phyloP scores from a whole-genome alignment of 2,329 filamentous ascomycete species.

The Neoarthrinium moseri region DNA sequence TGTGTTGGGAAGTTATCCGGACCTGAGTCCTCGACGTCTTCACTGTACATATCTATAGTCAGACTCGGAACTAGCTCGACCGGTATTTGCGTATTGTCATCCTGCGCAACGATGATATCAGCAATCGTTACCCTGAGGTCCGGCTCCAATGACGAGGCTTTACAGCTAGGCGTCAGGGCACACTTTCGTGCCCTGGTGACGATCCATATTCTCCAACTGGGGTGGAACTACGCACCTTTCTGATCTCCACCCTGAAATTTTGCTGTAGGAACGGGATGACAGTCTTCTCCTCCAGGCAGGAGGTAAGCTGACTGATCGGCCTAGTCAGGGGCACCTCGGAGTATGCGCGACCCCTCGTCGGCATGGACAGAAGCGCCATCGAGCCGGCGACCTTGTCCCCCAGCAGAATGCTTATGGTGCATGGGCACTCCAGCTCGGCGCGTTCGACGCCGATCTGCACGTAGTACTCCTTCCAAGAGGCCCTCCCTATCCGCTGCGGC shows the following conservation, averaged over 20 bases:
- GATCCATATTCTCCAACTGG: no score
- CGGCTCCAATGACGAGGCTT: background rate
- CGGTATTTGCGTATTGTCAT: conserved; percentile 6
- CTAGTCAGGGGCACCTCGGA: conserved; percentile 30
- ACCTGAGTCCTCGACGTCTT: conserved; percentile 9
- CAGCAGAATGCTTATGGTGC: conserved; percentile 33
- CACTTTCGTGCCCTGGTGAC: background rate
- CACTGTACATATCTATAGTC: conserved; percentile 4
- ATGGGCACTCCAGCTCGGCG: conserved; percentile 34
- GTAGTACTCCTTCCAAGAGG: conserved; percentile 26
- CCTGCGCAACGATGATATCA: background rate
- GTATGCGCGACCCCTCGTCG: conserved; percentile 28
- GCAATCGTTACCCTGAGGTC: background rate
- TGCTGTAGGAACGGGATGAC: conserved; percentile 3
- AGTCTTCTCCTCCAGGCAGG: background rate
- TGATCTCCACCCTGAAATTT: conserved; percentile 8
- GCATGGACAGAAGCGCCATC: conserved; percentile 36
- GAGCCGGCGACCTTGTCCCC: conserved; percentile 26
- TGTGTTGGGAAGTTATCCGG: no score
- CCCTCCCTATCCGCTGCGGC: background rate
- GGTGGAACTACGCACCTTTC: conserved; percentile 7
- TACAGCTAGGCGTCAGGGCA: background rate
- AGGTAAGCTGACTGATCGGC: conserved; percentile 3
- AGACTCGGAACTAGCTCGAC: conserved; percentile 10
- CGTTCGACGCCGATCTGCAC: conserved; percentile 35